Conservation (phyloP, 108 stramenopile genomes). For the Cylindrotheca fusiformis region DNA sequence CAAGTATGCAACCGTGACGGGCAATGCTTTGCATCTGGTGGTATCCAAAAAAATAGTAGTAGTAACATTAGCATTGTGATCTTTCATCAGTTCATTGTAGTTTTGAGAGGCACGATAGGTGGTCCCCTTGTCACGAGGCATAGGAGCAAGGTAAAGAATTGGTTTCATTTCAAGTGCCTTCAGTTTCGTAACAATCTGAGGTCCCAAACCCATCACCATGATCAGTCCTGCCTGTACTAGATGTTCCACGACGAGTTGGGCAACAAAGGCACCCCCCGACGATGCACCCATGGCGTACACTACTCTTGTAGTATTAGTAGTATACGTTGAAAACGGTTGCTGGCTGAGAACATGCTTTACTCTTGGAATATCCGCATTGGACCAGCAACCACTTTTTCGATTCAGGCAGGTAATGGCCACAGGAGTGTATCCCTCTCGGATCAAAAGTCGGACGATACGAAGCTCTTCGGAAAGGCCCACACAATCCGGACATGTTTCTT, state of each 20-base stretch:
- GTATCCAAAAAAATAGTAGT: slow-evolving; percentile 26
- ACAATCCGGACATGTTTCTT: slow-evolving; percentile 28
- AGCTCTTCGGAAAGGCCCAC: slow-evolving; percentile 50
- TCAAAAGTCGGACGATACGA: slow-evolving; percentile 26
- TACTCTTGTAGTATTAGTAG: neutral
- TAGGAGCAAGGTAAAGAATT: slow-evolving; percentile 46
- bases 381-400: slow-evolving; percentile 41
- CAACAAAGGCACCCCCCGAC: slow-evolving; percentile 44
- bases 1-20: slow-evolving; percentile 43
- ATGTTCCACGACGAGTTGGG: slow-evolving; percentile 23
- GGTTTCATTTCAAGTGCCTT: slow-evolving; percentile 13
- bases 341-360: slow-evolving; percentile 16
- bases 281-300: slow-evolving; percentile 46
- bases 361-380: slow-evolving; percentile 16
- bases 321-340: neutral
- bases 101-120: slow-evolving; percentile 16
- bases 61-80: neutral
- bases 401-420: slow-evolving; percentile 35
- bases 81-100: slow-evolving; percentile 15
- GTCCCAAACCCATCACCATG: slow-evolving; percentile 43
- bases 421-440: slow-evolving; percentile 33
- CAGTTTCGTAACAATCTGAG: neutral
- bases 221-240: slow-evolving; percentile 32
- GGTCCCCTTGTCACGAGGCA: slow-evolving; percentile 40
- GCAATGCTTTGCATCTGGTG: slow-evolving; percentile 29